phyloP scores from a whole-genome alignment of 768 basidiomycete genomes.

The Cystofilobasidium bisporidii region DNA sequence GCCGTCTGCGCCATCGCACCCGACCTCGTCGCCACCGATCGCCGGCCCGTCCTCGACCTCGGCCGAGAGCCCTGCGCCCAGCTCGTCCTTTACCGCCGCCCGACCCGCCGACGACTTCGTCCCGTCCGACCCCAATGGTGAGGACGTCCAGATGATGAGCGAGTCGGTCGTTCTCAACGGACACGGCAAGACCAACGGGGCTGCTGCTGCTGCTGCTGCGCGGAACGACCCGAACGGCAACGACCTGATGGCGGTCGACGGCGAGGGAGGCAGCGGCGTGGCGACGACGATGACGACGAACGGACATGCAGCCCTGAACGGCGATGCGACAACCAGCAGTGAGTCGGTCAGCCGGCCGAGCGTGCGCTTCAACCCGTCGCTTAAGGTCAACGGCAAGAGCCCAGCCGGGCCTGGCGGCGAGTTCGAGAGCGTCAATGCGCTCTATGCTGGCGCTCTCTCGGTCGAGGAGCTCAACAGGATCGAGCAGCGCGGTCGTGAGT shows the following conservation, averaged over 20 bases:
- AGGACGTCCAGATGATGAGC: constrained; percentile 8
- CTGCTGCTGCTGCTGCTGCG: background rate
- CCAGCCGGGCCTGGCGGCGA: background rate
- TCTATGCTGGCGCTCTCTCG: constrained; percentile 8
- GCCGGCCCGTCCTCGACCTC: background rate
- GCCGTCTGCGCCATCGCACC: constrained; percentile 10
- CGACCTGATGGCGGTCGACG: constrained; percentile 9
- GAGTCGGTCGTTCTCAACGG: background rate
- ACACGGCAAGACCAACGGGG: background rate
- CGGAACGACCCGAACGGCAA: constrained; percentile 2
- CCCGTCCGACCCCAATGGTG: constrained; percentile 14
- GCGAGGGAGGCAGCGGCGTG: background rate
- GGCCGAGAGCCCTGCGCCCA: background rate
- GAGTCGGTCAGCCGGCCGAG: background rate
- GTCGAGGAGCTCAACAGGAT: constrained; percentile 10
- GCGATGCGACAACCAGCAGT: too few relatives aligned
- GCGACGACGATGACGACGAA: background rate
- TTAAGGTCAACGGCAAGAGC: constrained; percentile 2
- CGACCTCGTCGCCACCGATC: background rate
- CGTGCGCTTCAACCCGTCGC: constrained; percentile 4
- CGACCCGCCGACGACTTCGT: background rate
- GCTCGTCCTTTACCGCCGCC: too few relatives aligned
- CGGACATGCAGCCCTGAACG: background rate
- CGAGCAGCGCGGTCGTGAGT: constrained; percentile 19
- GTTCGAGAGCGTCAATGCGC: background rate